A percentile compares a stretch with the other conserved stretches of the same genome.
phyloP scores from a whole-genome alignment of 441 rosid genomes.

The Gossypium trilobum region DNA sequence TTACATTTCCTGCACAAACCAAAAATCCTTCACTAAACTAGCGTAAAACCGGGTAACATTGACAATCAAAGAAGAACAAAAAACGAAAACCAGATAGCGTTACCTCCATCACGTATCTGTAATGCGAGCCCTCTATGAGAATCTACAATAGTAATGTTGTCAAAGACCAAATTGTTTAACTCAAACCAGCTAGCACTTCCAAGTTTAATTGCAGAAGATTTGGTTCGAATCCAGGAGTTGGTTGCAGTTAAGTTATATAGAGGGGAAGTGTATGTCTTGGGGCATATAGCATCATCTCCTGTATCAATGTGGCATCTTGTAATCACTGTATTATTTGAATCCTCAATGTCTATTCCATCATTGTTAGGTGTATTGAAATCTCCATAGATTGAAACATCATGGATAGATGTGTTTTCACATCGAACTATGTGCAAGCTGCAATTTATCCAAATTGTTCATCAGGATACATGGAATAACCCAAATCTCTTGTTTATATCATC shows the following conservation, averaged over 20 bases:
- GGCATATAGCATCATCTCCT: constrained; percentile 90
- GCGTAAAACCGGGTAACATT: neutral
- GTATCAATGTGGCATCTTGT: constrained; percentile 64
- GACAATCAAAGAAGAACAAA: neutral
- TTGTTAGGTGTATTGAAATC: constrained; percentile 78
- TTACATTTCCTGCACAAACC: constrained; percentile 59
- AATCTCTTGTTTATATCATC: neutral
- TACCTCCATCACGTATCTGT: constrained; percentile 94
- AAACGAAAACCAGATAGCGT: neutral
- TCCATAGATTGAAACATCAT: constrained; percentile 62
- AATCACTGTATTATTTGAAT: constrained; percentile 58
- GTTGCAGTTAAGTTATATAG: constrained; percentile 62
- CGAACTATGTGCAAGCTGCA: constrained; percentile 76
- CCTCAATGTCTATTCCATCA: constrained; percentile 83
- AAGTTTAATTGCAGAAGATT: constrained; percentile 79
- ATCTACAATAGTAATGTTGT: constrained; percentile 68
- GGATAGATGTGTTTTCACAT: constrained; percentile 47
- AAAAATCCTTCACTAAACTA: neutral
- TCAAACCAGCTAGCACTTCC: constrained; percentile 76
- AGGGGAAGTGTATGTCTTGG: constrained; percentile 60
- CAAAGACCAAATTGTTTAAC: constrained; percentile 53
- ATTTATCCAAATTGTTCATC: constrained; percentile 11
- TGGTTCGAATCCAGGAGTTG: constrained; percentile 74
- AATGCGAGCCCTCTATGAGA: constrained; percentile 80
- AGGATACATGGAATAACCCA: neutral